These are phyloP conservation scores for Epichloe gansuensis DNA, from an alignment of 2,329 filamentous ascomycete genomes.

Conservation along the genomic window DNA sequence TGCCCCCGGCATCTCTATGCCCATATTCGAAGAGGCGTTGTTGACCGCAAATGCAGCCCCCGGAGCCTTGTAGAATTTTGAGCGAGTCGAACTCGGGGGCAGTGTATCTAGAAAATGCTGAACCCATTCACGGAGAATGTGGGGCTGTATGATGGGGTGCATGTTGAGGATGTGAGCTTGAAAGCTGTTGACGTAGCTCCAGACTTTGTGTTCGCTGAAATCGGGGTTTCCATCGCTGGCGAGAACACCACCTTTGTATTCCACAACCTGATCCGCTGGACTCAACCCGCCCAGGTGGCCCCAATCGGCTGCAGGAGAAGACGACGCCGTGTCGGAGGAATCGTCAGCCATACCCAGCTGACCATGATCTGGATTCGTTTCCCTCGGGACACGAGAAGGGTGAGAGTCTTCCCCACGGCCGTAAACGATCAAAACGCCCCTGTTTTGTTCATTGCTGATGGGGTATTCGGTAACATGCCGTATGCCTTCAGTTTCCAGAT, in stretches of 20 bases:
- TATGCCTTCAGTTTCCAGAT: constrained; percentile 36
- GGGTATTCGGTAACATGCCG: constrained; percentile 57
- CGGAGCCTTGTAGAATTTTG: constrained; percentile 14
- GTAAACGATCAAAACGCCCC: constrained; percentile 62
- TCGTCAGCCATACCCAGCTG: constrained; percentile 33
- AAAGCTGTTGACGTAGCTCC: constrained; percentile 42
- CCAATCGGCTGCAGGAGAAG: constrained; percentile 43
- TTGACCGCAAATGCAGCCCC: constrained; percentile 22
- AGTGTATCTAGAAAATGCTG: constrained; percentile 37
- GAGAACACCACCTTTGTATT: constrained; percentile 25
- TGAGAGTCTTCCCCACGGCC: constrained; percentile 66
- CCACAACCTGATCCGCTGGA: constrained; percentile 25
- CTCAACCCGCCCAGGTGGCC: constrained; percentile 42
- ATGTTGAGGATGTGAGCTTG: constrained; percentile 50
- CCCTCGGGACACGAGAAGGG: constrained; percentile 35
- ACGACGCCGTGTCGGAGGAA: constrained; percentile 38
- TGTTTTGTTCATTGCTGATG: constrained; percentile 58
- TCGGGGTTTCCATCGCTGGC: constrained; percentile 39
- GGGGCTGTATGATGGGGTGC: constrained; percentile 48
- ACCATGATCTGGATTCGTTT: constrained; percentile 23
- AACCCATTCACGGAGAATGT: constrained; percentile 39
- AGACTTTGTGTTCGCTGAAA: constrained; percentile 37
- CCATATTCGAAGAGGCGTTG: constrained; percentile 12
- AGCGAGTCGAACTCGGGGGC: constrained; percentile 18
- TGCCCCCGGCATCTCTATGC: constrained; percentile 18